Evolutionary conservation across 768 basidiomycete species (phyloP), one percentile per base, ranked within the genome.

Genomic region (Phylloporus scabripes): DNA sequence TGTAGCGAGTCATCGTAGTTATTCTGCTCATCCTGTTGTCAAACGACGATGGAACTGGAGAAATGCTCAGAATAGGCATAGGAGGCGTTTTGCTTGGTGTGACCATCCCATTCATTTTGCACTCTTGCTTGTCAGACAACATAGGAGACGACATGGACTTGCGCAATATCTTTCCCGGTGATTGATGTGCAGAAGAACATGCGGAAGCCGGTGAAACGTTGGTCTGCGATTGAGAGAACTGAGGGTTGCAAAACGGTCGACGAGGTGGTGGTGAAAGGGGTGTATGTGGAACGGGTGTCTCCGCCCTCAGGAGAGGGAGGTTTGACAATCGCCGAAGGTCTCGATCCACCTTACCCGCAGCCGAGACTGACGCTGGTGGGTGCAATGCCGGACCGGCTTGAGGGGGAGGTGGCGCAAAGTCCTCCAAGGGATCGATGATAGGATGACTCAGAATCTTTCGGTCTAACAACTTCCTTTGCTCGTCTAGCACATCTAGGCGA

Each of bases 201-300:
- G 45, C 52, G 43, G 33, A 53, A 31, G 37, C 48, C 7, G 61
- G 63, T 4, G 71, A 52, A 21, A 82, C 62, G 51, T 79, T 71
- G 6, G 78, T 78, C 55, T 83, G 81, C 2, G 83, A 85, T 32
- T 72, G 64, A 12, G 82, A 85, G 56, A 75, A 76, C 17, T 74
- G 60, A 8, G 76, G 67, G 4, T 56, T 69, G 34, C 57, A 45
- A 48, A 76, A 62, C 24, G 75, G 63, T 55, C 73, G 67, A 55
- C 74, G 75, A 9, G 87, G 86, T 5, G 87, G 80, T 31, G 85
- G 87, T 2, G 80, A 72, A 17, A 89, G 72, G 18, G 85, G 81
- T 1, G 75, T 79, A 52, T 82, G 67, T 18, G 74, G 80, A 9
- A 74, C 78, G 11, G 87, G 87, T 0, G 83, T 87, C 52, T 83